A percentile compares a stretch with the other conserved stretches of the same genome.
phyloP scores from a whole-genome alignment of 2,329 filamentous ascomycete species.

The Talaromyces sp. region DNA sequence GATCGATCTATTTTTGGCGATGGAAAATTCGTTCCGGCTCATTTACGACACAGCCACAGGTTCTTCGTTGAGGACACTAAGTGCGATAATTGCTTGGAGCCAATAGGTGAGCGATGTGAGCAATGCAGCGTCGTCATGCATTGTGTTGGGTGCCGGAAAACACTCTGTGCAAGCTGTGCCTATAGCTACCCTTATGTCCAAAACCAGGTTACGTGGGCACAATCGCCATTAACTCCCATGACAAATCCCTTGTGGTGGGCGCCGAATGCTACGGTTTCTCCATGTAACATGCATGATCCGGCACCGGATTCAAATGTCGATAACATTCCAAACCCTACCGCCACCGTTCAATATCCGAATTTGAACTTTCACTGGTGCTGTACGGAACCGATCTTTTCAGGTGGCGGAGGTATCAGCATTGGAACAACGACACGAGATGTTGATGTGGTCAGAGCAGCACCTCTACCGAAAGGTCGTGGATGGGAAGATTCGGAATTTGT shows the following conservation, averaged over 20 bases:
- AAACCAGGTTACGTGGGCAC: slow-evolving; percentile 37
- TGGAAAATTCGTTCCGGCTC: slow-evolving; percentile 55
- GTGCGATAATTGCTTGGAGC: slow-evolving; percentile 55
- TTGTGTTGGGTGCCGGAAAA: slow-evolving; percentile 60
- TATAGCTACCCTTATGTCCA: slow-evolving; percentile 52
- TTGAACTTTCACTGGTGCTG: slow-evolving; percentile 62
- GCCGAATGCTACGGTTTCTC: slow-evolving; percentile 54
- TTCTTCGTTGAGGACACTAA: slow-evolving; percentile 54
- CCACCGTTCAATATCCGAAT: slow-evolving; percentile 45
- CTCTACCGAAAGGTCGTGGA: slow-evolving; percentile 54
- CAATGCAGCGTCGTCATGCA: slow-evolving; percentile 63
- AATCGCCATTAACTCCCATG: slow-evolving; percentile 22
- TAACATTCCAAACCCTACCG: slow-evolving; percentile 37
- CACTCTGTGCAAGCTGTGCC: slow-evolving; percentile 59
- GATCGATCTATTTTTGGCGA: slow-evolving; percentile 47
- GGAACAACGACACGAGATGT: slow-evolving; percentile 54
- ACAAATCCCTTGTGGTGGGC: slow-evolving; percentile 58
- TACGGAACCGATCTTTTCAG: slow-evolving; percentile 59
- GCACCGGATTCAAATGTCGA: slow-evolving; percentile 31
- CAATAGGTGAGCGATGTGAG: slow-evolving; percentile 58
- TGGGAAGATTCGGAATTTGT: slow-evolving; percentile 58
- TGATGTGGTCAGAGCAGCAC: slow-evolving; percentile 57
- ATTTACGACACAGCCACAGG: slow-evolving; percentile 54
- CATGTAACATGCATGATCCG: slow-evolving; percentile 59
- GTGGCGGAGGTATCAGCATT: slow-evolving; percentile 59